Evolutionary conservation across 306 rosid species (phyloP).

Genomic region (Pyrus pyrifolia): DNA sequence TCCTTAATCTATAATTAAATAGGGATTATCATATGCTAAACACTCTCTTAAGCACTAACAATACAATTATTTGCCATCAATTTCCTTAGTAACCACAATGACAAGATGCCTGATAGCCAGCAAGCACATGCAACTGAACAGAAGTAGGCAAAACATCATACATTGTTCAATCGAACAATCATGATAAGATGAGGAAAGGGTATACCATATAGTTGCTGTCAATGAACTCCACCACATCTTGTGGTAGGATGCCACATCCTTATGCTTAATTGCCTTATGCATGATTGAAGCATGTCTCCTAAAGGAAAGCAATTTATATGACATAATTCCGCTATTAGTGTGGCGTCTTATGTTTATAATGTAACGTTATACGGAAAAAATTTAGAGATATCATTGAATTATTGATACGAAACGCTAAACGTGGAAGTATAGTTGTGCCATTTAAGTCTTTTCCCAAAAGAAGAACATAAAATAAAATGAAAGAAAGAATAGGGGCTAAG

Average conservation of each 20-base stretch:
- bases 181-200: neutral
- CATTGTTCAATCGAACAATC: neutral
- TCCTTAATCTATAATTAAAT: neutral
- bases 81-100: neutral
- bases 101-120: neutral
- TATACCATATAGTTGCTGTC: neutral
- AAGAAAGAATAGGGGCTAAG: neutral
- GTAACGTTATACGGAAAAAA: no score
- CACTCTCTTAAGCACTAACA: no score
- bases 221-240: neutral
- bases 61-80: neutral
- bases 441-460: neutral
- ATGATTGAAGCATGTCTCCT: constrained; percentile 13
- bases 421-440: neutral
- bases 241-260: neutral
- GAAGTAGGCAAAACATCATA: neutral
- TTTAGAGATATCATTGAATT: no score
- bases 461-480: neutral
- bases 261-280: neutral
- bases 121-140: neutral
- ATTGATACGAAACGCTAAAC: no score
- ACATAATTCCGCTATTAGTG: no score
- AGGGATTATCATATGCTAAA: neutral
- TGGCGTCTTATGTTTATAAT: no score
- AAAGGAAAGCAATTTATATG: neutral